Evolutionary conservation across 306 rosid genomes (phyloP).

Genomic region (Erythrophleum fordii): DNA sequence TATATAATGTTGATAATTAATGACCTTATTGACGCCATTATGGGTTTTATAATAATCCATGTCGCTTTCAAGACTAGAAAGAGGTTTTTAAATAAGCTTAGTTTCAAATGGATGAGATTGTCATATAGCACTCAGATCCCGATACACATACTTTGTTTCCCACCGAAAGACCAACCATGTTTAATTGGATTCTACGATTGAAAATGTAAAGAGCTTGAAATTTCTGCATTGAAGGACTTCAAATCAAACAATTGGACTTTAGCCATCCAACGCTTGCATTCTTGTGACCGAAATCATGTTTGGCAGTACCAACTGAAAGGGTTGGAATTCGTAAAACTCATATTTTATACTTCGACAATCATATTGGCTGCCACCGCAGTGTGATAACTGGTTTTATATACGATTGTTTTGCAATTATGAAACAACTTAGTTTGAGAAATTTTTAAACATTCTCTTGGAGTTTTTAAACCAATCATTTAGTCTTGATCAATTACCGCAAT

Average conservation of each 20-base stretch:
- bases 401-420: not conserved
- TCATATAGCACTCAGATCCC: conserved; percentile 48
- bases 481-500: not conserved
- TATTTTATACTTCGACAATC: not conserved
- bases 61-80: conserved; percentile 26
- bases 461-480: not conserved
- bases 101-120: conserved; percentile 48
- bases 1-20: conserved; percentile 19
- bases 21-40: conserved; percentile 31
- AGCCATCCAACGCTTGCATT: not conserved
- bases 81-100: not conserved
- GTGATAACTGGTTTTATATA: not conserved
- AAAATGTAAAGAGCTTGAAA: not conserved
- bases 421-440: not conserved
- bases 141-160: conserved; percentile 12
- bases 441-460: not conserved
- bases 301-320: not conserved
- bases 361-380: not conserved
- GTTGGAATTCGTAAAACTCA: not conserved
- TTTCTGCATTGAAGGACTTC: not conserved
- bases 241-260: not conserved
- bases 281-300: not conserved
- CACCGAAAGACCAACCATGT: not conserved
- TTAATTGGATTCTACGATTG: not conserved
- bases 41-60: conserved; percentile 19